Evolutionary conservation across 768 basidiomycete genomes (phyloP).

Genomic region (Kwoniella dendrophila): DNA sequence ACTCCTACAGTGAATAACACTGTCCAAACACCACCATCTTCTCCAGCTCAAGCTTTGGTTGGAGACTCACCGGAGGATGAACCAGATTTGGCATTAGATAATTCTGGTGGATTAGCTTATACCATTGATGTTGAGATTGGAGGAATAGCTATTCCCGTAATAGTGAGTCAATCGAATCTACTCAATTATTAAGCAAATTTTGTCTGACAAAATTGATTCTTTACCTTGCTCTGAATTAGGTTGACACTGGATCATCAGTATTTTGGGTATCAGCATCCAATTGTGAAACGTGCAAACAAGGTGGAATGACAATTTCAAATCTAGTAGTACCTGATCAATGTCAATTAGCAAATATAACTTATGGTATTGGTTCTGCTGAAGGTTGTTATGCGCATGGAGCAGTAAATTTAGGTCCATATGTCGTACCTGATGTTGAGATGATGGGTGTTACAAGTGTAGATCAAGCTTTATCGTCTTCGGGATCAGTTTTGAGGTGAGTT

Average conservation of each 20-base stretch:
- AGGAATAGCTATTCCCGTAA: constrained; percentile 15
- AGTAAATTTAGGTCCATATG: constrained; percentile 4
- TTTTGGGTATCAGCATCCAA: constrained; percentile 10
- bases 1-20: no score
- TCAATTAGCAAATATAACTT: constrained; percentile 3
- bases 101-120: constrained; percentile 17
- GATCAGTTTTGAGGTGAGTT: constrained; percentile 12
- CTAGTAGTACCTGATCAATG: constrained; percentile 6
- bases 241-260: constrained; percentile 6
- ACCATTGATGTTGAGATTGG: constrained; percentile 15
- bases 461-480: constrained; percentile 7
- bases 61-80: no score
- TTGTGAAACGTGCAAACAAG: constrained; percentile 1
- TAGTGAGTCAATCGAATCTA: not conserved
- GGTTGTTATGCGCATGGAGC: constrained; percentile 7
- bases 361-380: constrained; percentile 10
- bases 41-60: no score
- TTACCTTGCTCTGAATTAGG: not conserved
- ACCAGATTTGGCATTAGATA: constrained; percentile 15
- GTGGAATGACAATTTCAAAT: constrained; percentile 10
- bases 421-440: constrained; percentile 10
- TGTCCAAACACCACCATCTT: no score
- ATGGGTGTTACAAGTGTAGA: constrained; percentile 14
- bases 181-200: not conserved
- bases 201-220: no score